Base-by-base conservation (phyloP, 176 grass and related monocot genomes). In the Musa beccarii region DNA sequence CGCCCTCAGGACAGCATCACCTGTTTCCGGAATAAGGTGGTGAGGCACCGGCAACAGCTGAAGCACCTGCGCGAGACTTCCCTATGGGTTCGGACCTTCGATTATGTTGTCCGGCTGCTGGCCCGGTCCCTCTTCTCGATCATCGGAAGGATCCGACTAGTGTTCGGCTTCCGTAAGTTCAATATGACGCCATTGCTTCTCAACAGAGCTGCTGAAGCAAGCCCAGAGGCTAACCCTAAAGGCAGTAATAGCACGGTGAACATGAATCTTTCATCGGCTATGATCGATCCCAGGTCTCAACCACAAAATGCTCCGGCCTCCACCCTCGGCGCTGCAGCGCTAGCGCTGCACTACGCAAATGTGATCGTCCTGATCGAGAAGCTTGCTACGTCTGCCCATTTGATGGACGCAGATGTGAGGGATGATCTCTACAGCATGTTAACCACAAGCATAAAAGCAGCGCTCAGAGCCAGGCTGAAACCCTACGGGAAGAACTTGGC, bases 51-150 rank as follows among this genome's bases (percentile, higher is more conserved):
- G 76, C 85, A 83, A 81, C 85, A 88, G 70, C 85, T 96, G 49
- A 86, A 92, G 17, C 74, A 78, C 9, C 74, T 90, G 54, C 89
- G 89, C 14, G 83, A 75, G 2, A 79, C 71, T 49, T 96, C 89
- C 17, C 87, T 96, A 2, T 96, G 89, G 76, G 51, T 28, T 78
- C 84, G 92, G 6, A 90, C 24, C 66, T 79, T 86, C 73, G 92
- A 96, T 77, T 92, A 96, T 76, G 84, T 83, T 19, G 54, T 92
- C 11, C 89, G 89, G 0, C 79, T 96, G 23, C 85, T 96, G 59
- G 89, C 68, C 75, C 72, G 92, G 23, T 87, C 92, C 52, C 76
- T 96, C 70, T 96, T 92, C 83, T 89, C 92, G 56, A 79, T 96
- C 73, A 75, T 88, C 12, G 59, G 65, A 0, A 78, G 92, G 65